Evolutionary conservation across 495 filamentous ascomycete species (phyloP).

Genomic region (Cladorrhinum samala): DNA sequence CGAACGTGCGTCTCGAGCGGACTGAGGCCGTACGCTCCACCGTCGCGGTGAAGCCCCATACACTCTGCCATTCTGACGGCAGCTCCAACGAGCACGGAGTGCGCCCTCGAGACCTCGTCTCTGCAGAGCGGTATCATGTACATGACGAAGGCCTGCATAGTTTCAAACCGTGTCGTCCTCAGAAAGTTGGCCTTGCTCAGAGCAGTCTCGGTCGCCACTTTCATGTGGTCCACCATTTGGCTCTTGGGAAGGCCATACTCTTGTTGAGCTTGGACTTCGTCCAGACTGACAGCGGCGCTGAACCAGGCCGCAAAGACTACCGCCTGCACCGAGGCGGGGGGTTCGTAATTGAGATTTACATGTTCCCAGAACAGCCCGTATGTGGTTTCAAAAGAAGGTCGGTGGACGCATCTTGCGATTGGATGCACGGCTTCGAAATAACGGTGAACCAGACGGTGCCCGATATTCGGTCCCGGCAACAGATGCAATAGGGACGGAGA

Average conservation of each 20-base stretch:
- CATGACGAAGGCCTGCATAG: conserved; percentile 67
- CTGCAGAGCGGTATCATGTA: conserved; percentile 68
- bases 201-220: conserved; percentile 56
- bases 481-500: conserved; percentile 48
- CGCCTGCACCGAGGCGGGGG: conserved; percentile 56
- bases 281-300: conserved; percentile 59
- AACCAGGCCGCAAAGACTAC: conserved; percentile 62
- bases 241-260: conserved; percentile 48
- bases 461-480: conserved; percentile 43
- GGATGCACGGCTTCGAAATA: conserved; percentile 64
- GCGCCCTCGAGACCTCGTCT: conserved; percentile 60
- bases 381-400: conserved; percentile 54
- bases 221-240: conserved; percentile 52
- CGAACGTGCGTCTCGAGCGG: conserved; percentile 67
- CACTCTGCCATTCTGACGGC: conserved; percentile 68
- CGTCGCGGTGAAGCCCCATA: conserved; percentile 71
- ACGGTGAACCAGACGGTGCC: conserved; percentile 54
- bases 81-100: conserved; percentile 62
- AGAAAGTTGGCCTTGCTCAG: conserved; percentile 62
- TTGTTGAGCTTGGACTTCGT: conserved; percentile 41
- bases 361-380: conserved; percentile 61
- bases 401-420: conserved; percentile 57
- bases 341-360: conserved; percentile 48
- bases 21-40: conserved; percentile 53
- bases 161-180: conserved; percentile 62